Evolutionary conservation across 2,329 filamentous ascomycete genomes (phyloP), one percentile per base, ranked within the genome.

Genomic region (Claviceps monticola): DNA sequence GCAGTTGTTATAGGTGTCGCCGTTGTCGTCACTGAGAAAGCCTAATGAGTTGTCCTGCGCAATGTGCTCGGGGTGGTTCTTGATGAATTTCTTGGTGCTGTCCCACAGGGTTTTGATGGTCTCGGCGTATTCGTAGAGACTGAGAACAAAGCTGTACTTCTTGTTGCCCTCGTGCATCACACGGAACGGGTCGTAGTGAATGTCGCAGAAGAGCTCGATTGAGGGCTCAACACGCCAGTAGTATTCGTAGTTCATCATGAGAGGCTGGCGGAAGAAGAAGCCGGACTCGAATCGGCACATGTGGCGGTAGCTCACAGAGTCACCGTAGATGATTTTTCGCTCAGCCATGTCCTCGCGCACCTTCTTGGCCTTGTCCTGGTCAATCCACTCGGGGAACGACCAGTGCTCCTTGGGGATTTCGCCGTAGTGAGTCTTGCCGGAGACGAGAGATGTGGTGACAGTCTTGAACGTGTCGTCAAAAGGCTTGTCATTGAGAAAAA

Each of bases 251-350:
- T 97, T 89, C 68, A 87, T 72, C 87, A 98, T 90, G 59, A 96
- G 73, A 34, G 82, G 79, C 68, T 98, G 93, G 55, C 86, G 88
- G 81, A 97, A 98, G 78, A 98, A 98, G 78, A 98, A 98, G 41
- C 93, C 93, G 7, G 91, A 97, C 71, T 98, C 93, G 66, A 95
- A 98, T 57, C 93, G 88, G 71, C 93, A 98, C 93, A 98, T 98
- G 75, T 98, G 94, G 57, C 93, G 83, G 74, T 98, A 98, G 72
- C 88, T 95, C 71, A 95, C 73, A 11, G 89, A 95, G 69, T 97
- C 93, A 55, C 93, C 93, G 66, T 98, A 98, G 70, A 98, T 98
- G 68, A 98, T 95, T 74, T 96, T 94, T 66, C 84, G 82, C 67
- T 88, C 79, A 52, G 80, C 82, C 93, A 98, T 98, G 61, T 96